Conservation (phyloP, 805 yeast genomes). For the Ogataea populi-albae region DNA sequence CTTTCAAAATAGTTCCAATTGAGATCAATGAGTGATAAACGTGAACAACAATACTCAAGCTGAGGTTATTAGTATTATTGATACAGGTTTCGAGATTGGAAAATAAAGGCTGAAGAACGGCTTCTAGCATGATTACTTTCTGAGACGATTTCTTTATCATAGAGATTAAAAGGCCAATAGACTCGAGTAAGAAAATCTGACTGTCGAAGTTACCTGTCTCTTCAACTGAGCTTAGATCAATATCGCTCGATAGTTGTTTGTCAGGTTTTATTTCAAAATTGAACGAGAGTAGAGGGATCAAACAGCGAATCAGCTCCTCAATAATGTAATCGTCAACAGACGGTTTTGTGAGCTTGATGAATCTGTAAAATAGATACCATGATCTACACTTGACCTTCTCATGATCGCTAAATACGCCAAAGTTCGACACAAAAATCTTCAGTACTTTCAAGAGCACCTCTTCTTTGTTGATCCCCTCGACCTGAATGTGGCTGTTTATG, state of each 20-base stretch:
- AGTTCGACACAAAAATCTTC: constrained; percentile 72
- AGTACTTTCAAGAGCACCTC: constrained; percentile 60
- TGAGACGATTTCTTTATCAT: constrained; percentile 42
- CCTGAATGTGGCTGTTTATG: constrained; percentile 40
- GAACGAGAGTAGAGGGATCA: constrained; percentile 61
- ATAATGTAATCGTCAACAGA: constrained; percentile 47
- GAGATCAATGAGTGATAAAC: constrained; percentile 87
- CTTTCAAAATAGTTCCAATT: constrained; percentile 85
- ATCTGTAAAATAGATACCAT: constrained; percentile 87
- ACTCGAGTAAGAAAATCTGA: constrained; percentile 81
- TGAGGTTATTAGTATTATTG: constrained; percentile 32
- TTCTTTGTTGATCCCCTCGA: constrained; percentile 39
- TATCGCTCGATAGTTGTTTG: constrained; percentile 23
- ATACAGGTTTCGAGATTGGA: constrained; percentile 66
- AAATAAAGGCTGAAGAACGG: constrained; percentile 73
- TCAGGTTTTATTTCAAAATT: constrained; percentile 48
- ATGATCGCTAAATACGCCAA: constrained; percentile 75
- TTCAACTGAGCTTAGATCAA: constrained; percentile 41
- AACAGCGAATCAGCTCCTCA: constrained; percentile 55
- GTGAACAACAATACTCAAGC: constrained; percentile 54
- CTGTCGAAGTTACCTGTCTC: constrained; percentile 66
- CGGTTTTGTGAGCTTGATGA: constrained; percentile 74
- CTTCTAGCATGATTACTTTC: constrained; percentile 52
- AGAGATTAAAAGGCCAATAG: constrained; percentile 74
- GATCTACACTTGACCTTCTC: constrained; percentile 78